Conservation (phyloP, 805 yeast species). For the Metschnikowia vanudenii region DNA sequence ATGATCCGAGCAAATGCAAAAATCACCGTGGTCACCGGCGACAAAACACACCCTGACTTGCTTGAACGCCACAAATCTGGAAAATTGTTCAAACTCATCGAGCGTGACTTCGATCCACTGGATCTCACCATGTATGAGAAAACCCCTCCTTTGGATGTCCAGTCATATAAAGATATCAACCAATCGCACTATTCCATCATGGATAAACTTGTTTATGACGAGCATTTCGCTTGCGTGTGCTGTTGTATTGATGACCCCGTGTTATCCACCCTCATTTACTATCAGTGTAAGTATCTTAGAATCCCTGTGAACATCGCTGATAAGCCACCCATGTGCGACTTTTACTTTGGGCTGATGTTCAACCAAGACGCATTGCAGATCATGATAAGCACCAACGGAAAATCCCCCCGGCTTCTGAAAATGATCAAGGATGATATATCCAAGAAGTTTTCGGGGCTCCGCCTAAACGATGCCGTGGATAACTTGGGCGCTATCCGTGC, state of each 20-base stretch:
- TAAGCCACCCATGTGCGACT: slow-evolving; percentile 80
- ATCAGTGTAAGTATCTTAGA: slow-evolving; percentile 42
- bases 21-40: slow-evolving; percentile 60
- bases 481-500: slow-evolving; percentile 58
- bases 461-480: slow-evolving; percentile 57
- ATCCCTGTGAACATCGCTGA: slow-evolving; percentile 79
- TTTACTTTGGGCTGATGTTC: slow-evolving; percentile 78
- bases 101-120: slow-evolving; percentile 43
- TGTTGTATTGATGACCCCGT: slow-evolving; percentile 74
- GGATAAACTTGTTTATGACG: slow-evolving; percentile 31
- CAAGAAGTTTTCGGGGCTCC: slow-evolving; percentile 40
- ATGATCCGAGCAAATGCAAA: slow-evolving; percentile 67
- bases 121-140: slow-evolving; percentile 54
- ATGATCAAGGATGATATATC: slow-evolving; percentile 53
- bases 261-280: slow-evolving; percentile 56
- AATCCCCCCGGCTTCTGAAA: slow-evolving; percentile 72
- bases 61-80: slow-evolving; percentile 33
- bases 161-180: slow-evolving; percentile 11
- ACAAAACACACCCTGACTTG: slow-evolving; percentile 30
- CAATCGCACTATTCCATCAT: slow-evolving; percentile 28
- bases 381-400: slow-evolving; percentile 82
- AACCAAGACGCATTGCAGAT: slow-evolving; percentile 71
- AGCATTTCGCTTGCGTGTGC: slow-evolving; percentile 61
- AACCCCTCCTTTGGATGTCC: slow-evolving; percentile 12
- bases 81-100: slow-evolving; percentile 39